phyloP scores from a whole-genome alignment of 176 grass and related monocot species.

The Cenchrus fungigraminus region DNA sequence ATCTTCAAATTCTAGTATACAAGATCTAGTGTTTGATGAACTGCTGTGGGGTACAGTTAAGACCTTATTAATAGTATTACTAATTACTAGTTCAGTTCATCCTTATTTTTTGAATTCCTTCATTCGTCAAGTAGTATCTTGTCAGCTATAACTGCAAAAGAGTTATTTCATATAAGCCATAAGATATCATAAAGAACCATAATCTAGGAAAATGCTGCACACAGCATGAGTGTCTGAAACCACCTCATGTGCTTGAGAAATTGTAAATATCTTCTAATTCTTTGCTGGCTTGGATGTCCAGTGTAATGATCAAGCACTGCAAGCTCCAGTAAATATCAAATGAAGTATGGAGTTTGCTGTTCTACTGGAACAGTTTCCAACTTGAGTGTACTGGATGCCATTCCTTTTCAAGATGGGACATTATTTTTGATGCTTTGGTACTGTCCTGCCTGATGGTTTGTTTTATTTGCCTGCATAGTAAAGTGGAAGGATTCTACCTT shows the following conservation, averaged over 20 bases:
- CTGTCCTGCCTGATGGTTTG: conserved; percentile 38
- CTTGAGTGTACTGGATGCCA: conserved; percentile 49
- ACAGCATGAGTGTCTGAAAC: conserved; percentile 2
- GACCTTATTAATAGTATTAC: too few relatives aligned
- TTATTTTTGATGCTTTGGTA: conserved; percentile 36
- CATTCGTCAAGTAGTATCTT: neutral
- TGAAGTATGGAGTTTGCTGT: conserved; percentile 64
- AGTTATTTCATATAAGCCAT: conserved; percentile 10
- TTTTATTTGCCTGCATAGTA: conserved; percentile 15
- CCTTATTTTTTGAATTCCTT: neutral
- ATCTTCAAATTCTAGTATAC: neutral
- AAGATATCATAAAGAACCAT: conserved; percentile 30
- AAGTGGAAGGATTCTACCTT: conserved; percentile 16
- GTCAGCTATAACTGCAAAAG: conserved; percentile 8
- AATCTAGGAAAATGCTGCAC: conserved; percentile 26
- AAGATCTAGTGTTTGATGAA: neutral
- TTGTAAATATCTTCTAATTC: conserved; percentile 57
- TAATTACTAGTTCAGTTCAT: neutral
- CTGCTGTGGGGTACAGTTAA: neutral
- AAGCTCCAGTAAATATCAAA: conserved; percentile 63
- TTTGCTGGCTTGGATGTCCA: conserved; percentile 81
- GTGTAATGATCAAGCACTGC: conserved; percentile 69
- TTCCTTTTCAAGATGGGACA: conserved; percentile 50
- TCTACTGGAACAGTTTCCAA: conserved; percentile 61
- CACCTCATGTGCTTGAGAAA: conserved; percentile 42